Evolutionary conservation across 306 rosid genomes (phyloP), one percentile per base, ranked within the genome.

Genomic region (Echinosophora koreensis): DNA sequence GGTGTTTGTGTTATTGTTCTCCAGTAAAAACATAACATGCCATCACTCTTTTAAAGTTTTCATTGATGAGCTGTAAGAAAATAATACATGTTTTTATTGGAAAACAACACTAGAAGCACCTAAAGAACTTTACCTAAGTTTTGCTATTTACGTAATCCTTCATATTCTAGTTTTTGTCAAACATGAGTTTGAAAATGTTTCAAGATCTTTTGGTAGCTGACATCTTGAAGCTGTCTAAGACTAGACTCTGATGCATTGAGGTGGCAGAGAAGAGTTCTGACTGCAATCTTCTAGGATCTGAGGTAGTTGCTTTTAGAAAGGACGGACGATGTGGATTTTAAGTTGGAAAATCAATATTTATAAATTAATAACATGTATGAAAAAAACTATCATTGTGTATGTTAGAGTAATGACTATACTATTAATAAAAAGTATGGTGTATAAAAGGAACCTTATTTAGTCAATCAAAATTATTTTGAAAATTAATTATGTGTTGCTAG

Each of bases 391-490:
- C 15, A 16, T 37, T 52, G 15, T 66, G 38, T 58, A 5, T 13
- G 52, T 67, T 60, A 9, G 27, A 62, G 27, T 17, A 66, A 13
- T 51, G 34, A 38, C 35, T 60, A 55, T 63, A 17, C 8, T 6
- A 34, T 12, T 9, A 6, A 10, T 32, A 51, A 51, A 71, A 71
- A 8, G 28, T 51, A 22, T 39, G 66, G 49, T 35, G 47, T 6
- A 56, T 47, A 54, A 62, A 32, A 15, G 42, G 46, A 70, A 71
- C 30, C 78, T 50, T 75, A 55, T 37, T 28, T 13, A 56, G 75
- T 46, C 50, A 56, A 4, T 66, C 44, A 55, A 65, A 51, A 69
- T 49, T 4, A 47, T 56, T 60, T 41, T 16, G 55, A 74, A 27
- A 64, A 61, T 51, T 35, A 7, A 8, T n/a, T n/a, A n/a, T 22